Base-by-base conservation (phyloP, 345 rosid species). In the Ceriops zippeliana region DNA sequence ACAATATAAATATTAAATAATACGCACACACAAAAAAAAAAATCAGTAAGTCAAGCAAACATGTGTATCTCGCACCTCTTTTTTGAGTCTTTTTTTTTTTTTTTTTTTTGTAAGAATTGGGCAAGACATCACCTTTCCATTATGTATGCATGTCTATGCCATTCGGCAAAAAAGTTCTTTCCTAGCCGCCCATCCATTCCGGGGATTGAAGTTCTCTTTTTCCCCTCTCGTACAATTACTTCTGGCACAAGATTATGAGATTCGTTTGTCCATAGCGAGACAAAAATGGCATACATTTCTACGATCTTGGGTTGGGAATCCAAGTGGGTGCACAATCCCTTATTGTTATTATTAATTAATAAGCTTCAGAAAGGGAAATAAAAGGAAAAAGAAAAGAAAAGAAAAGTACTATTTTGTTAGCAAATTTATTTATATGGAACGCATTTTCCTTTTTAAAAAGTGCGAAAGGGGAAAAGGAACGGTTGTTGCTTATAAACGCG, bases 21-120 rank as follows among this genome's bases (percentile, higher is more conserved):
- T 32, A 6, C 34, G 5, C 22, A 28, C 1, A 28, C 3, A 28
- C 24, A 34, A 2, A n/a, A 37, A 52, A 0, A 26, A 10, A 21
- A 52, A 75, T 34, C 52, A 60, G 58, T 26, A 19, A 53, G 67
- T 62, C 65, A 22, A 46, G 24, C 10, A 54, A 46, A 22, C 75
- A 22, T 67, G 60, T 35, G 61, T 7, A 20, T 51, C 64, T 65
- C 51, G 52, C 75, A 49, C 26, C 61, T 51, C 2, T 52, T 34
- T 34, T 53, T 32, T 67, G 31, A 7, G 58, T 54, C 15, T 2
- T 1, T 21, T 53, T 5, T 6, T 53, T 53, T 5, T 6, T 53
- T 53, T 3, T 53, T 28, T 28, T 28, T 28, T 28, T 28, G 1
- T 2, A 28, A 53, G 8, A 53, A 22, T 8, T 54, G 58, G 58